A percentile compares a stretch with the other conserved stretches of the same genome.
Evolutionary conservation across 345 rosid species (phyloP).

Genomic region (Rhizophora mangle): DNA sequence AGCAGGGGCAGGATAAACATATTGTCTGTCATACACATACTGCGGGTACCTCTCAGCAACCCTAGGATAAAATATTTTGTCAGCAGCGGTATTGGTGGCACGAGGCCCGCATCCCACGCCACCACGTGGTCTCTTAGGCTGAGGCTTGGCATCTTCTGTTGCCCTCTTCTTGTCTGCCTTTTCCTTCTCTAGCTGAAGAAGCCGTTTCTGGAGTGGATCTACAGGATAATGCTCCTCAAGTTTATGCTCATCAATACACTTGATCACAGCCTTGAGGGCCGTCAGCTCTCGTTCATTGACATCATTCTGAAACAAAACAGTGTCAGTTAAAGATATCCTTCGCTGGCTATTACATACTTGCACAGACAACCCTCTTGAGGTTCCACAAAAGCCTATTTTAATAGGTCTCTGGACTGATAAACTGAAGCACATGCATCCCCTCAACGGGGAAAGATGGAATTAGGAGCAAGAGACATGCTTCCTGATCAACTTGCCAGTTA

Average conservation of each 20-base stretch:
- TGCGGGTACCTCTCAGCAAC: conserved; percentile 70
- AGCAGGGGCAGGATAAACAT: conserved; percentile 53
- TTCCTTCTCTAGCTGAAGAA: conserved; percentile 84
- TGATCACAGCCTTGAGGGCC: conserved; percentile 76
- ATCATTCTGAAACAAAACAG: conserved; percentile 53
- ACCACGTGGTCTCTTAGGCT: conserved; percentile 86
- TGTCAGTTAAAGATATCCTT: neutral
- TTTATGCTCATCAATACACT: conserved; percentile 94
- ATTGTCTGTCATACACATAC: conserved; percentile 78
- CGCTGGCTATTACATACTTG: neutral
- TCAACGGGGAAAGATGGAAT: neutral
- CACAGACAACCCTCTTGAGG: neutral
- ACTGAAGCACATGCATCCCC: neutral
- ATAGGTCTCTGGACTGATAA: neutral
- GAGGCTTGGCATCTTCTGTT: conserved; percentile 83
- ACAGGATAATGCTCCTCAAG: conserved; percentile 78
- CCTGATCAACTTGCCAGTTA: too few relatives aligned
- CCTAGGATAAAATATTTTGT: conserved; percentile 60
- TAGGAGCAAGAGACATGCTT: too few relatives aligned
- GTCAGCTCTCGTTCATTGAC: conserved; percentile 79
- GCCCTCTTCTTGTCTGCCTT: conserved; percentile 89
- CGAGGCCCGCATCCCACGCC: conserved; percentile 63
- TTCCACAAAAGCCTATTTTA: neutral
- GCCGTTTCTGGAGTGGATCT: conserved; percentile 64
- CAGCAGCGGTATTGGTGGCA: conserved; percentile 39